Evolutionary conservation across 179 eudicot genomes (phyloP).

Genomic region (Spergularia azorica): DNA sequence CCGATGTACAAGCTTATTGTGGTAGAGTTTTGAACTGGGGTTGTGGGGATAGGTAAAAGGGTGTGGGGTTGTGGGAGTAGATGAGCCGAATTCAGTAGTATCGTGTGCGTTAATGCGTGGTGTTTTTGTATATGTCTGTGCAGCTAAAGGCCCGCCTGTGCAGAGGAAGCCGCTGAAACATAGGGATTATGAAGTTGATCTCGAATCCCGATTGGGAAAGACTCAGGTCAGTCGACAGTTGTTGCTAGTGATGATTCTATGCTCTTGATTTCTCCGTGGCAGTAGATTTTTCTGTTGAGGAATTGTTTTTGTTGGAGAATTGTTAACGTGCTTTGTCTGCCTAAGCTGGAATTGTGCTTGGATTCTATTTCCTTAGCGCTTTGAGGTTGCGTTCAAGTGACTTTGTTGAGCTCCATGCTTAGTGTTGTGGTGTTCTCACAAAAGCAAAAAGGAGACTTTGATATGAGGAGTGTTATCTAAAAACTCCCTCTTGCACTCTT

Average conservation of each 20-base stretch:
- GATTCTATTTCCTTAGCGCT: neutral
- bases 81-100: neutral
- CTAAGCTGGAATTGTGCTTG: neutral
- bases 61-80: neutral
- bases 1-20: neutral
- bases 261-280: neutral
- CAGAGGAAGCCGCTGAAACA: slow-evolving; percentile 96
- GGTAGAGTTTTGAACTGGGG: neutral
- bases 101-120: neutral
- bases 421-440: too few species aligned
- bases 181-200: slow-evolving; percentile 97
- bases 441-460: too few species aligned
- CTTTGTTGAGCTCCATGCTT: neutral
- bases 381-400: neutral
- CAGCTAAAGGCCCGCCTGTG: slow-evolving; percentile 92
- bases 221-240: slow-evolving; percentile 66
- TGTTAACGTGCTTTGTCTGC: neutral
- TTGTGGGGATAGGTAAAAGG: neutral
- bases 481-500: too few species aligned
- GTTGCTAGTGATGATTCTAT: neutral
- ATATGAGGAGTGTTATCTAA: too few species aligned
- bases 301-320: neutral
- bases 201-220: slow-evolving; percentile 93
- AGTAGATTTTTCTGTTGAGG: too few species aligned
- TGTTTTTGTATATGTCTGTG: slow-evolving; percentile 13